phyloP scores from a whole-genome alignment of 2,329 filamentous ascomycete species.

The Penicillium sp. region DNA sequence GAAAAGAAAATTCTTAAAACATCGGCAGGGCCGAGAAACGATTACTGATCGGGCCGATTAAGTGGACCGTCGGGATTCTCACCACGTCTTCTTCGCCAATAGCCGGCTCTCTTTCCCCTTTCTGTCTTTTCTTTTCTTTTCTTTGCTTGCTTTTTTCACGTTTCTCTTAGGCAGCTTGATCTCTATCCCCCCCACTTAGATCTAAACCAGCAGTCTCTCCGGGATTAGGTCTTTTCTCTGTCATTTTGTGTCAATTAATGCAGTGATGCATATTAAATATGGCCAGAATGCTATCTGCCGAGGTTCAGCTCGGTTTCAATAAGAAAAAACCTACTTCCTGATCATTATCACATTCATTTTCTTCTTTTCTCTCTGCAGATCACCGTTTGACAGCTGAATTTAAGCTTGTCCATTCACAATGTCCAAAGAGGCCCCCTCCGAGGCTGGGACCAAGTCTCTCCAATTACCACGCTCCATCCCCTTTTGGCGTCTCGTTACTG shows the following conservation, averaged over 20 bases:
- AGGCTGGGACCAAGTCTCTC: constrained; percentile 8
- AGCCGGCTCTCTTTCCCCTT: not conserved
- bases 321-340: not conserved
- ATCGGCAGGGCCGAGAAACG: not conserved
- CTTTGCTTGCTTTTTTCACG: not conserved
- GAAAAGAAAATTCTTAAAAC: not conserved
- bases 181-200: not conserved
- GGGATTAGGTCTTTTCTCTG: not conserved
- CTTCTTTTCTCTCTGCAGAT: not conserved
- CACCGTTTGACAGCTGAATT: not conserved
- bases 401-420: constrained; percentile 2
- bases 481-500: constrained; percentile 35
- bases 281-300: not conserved
- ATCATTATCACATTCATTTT: not conserved
- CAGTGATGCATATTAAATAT: not conserved
- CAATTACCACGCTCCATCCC: constrained; percentile 27
- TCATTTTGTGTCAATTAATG: not conserved
- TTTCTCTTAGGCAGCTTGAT: not conserved
- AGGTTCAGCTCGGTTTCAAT: not conserved
- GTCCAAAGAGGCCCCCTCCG: constrained; percentile 11
- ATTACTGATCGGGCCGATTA: constrained; percentile 11
- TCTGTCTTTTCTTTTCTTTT: not conserved
- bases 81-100: not conserved
- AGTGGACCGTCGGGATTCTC: constrained; percentile 1
- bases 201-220: constrained; percentile 4